Base-by-base conservation (phyloP, 2,329 filamentous ascomycete species). In the Endoconidiophora polonica region DNA sequence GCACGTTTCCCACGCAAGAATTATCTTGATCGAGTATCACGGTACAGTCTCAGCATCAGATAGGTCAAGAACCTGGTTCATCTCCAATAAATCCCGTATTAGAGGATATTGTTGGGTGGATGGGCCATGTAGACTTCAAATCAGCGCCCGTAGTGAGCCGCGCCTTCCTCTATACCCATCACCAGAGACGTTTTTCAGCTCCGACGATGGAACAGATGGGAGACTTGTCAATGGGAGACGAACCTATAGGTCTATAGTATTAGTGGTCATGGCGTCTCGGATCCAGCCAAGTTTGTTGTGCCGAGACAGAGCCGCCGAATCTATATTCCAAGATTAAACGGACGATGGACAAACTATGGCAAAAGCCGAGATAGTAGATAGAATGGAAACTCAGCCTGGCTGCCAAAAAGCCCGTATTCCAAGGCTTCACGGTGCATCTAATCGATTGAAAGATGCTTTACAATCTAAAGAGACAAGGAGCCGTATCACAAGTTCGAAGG, bases 21-120 rank as follows among this genome's bases (percentile, higher is more conserved):
- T 90, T 91, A 90, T 85, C 85, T 91, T 91, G 85, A 85, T 91
- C 85, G 84, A 90, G 84, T 90, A 80, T 79, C 83, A 88, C 85
- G 84, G 85, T 91, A 78, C 82, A 80, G 81, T 90, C 85, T 91
- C 85, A 90, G 85, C 85, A 77, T 87, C 76, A 69, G 76, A 61
- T 48, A 26, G 40, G 29, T 29, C 33, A 16, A 22, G 14, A 12
- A 3, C 44, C 16, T 46, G 29, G 33, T 9, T 12, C 53, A 44
- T 55, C 46, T 44, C 50, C 52, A 41, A 14, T 23, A 10, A 33
- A 33, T 33, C 29, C 2, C 29, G 9, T 33, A 33, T 22, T 18
- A 38, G 26, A 39, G 36, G 36, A 29, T 9, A n/a, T 46, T 36
- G 4, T 10, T 23, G 38, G 45, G 44, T 49, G 50, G 48, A 48